A percentile compares a stretch with the other conserved stretches of the same genome.
phyloP scores from a whole-genome alignment of 2,329 filamentous ascomycete genomes.

The Fusarium liriodendri region DNA sequence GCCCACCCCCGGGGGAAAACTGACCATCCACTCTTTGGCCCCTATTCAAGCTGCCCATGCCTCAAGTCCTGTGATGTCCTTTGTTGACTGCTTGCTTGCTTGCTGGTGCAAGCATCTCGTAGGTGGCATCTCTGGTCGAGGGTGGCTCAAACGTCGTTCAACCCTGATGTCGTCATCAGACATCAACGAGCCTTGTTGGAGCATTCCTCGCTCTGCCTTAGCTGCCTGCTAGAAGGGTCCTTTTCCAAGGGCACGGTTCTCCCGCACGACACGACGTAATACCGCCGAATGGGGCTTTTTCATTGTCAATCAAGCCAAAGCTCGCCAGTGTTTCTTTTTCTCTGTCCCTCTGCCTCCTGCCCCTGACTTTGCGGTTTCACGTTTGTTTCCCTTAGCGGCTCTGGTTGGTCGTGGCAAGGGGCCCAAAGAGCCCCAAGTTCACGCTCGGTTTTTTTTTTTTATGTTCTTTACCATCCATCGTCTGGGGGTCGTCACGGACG shows the following conservation, averaged over 20 bases:
- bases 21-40: conserved; percentile 14
- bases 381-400: conserved; percentile 10
- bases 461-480: neutral
- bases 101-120: conserved; percentile 2
- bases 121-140: conserved; percentile 12
- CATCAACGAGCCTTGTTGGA: neutral
- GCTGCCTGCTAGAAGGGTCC: conserved; percentile 9
- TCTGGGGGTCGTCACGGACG: neutral
- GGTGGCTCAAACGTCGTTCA: conserved; percentile 20
- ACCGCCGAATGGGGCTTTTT: neutral
- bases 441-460: neutral
- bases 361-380: conserved; percentile 14
- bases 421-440: neutral
- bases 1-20: neutral
- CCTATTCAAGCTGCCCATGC: conserved; percentile 12
- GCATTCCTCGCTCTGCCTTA: neutral
- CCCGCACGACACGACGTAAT: neutral
- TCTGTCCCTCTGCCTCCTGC: neutral
- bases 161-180: conserved; percentile 21
- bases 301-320: neutral
- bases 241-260: conserved; percentile 14
- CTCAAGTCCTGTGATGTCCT: neutral
- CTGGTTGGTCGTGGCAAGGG: conserved; percentile 8
- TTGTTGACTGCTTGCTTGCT: conserved; percentile 3
- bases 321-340: neutral